Evolutionary conservation across 2,329 filamentous ascomycete species (phyloP).

Genomic region (Coniochaeta sp.): DNA sequence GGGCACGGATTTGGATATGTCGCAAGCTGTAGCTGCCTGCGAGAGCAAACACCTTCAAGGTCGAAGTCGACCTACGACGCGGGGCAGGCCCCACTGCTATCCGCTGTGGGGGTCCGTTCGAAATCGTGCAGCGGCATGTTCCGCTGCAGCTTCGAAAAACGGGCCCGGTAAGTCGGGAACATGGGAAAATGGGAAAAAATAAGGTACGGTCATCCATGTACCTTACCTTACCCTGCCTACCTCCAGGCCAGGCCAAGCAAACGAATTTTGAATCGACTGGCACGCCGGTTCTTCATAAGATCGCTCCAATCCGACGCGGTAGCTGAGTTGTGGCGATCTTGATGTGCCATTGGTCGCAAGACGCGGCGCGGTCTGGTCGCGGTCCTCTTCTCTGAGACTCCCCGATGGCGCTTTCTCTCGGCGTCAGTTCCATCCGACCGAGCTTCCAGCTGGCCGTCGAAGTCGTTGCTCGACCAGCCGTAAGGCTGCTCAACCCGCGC

Average conservation of each 20-base stretch:
- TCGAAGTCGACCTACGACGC: neutral
- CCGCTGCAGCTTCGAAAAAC: neutral
- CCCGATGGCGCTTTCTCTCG: constrained; percentile 18
- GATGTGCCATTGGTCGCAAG: neutral
- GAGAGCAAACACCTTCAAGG: neutral
- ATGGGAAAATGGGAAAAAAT: neutral
- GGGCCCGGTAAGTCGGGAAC: neutral
- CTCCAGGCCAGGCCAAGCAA: too few relatives aligned
- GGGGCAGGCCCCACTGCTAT: neutral
- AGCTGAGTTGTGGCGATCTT: neutral
- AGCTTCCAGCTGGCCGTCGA: constrained; percentile 14
- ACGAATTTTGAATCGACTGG: too few relatives aligned
- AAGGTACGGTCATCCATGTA: neutral
- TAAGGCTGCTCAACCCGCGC: constrained; percentile 1
- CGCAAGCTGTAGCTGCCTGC: constrained; percentile 11
- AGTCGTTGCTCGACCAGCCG: constrained; percentile 8
- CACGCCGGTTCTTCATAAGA: neutral
- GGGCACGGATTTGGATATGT: neutral
- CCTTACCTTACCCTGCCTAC: too few relatives aligned
- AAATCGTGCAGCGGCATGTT: neutral
- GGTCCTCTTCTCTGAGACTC: neutral
- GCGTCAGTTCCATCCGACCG: constrained; percentile 19
- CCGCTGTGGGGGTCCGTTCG: neutral
- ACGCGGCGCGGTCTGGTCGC: constrained; percentile 13
- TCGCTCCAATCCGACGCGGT: neutral